Evolutionary conservation across 1,284 basidiomycete species (phyloP).

Genomic region (Trametes pubescens): DNA sequence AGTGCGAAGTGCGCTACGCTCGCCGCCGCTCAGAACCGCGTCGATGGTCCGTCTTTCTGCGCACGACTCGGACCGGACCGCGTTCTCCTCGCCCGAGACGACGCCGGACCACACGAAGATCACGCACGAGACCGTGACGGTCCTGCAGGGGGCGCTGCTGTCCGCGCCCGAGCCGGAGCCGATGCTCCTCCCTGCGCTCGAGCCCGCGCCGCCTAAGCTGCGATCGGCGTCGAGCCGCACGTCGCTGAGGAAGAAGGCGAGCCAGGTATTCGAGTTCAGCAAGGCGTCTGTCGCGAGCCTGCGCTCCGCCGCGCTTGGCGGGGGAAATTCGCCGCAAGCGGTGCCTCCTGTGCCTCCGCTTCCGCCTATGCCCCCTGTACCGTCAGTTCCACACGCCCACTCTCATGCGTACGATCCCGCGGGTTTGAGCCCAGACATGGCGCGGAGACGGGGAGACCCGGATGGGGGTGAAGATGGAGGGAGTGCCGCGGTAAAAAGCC

Average conservation of each 20-base stretch:
- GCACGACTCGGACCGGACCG: conserved; percentile 14
- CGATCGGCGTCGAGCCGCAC: conserved; percentile 24
- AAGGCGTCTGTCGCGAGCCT: conserved; percentile 28
- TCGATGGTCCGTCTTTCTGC: conserved; percentile 18
- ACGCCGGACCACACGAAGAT: conserved; percentile 8
- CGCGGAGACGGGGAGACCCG: not conserved
- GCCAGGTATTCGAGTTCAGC: conserved; percentile 31
- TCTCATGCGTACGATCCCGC: not conserved
- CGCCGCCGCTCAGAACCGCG: not conserved
- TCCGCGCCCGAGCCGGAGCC: conserved; percentile 5
- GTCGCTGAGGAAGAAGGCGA: conserved; percentile 32
- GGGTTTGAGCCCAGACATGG: not conserved
- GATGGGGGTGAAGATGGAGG: conserved; percentile 1
- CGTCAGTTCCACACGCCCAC: not conserved
- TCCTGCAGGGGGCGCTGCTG: conserved; percentile 3
- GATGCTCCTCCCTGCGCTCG: conserved; percentile 29
- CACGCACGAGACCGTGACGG: not conserved
- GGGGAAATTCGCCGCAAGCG: conserved; percentile 1
- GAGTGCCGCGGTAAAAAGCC: conserved; percentile 7
- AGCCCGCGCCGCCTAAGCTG: conserved; percentile 21
- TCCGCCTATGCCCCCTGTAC: not conserved
- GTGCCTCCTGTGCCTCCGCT: conserved; percentile 10
- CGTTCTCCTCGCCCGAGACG: conserved; percentile 16
- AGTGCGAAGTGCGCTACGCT: not conserved
- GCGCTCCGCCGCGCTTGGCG: conserved; percentile 26